Evolutionary conservation across 1,284 basidiomycete genomes (phyloP).

Genomic region (Xerocomus minutiporus): DNA sequence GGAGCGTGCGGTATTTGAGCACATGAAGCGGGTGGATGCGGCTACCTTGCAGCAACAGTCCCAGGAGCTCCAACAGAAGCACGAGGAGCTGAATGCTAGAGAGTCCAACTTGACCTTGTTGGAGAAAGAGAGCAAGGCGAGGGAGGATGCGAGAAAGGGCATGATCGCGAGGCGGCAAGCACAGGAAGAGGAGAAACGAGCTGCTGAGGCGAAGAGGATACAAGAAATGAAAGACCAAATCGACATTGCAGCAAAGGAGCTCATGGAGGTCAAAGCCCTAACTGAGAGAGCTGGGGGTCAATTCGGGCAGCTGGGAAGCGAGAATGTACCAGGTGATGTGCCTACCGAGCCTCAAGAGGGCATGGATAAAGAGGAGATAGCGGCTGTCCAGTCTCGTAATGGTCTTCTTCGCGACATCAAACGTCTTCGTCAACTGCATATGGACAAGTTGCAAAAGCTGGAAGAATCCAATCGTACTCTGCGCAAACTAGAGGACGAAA

Average conservation of each 20-base stretch:
- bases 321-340: slow-evolving; percentile 4
- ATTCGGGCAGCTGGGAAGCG: slow-evolving; percentile 1
- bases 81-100: slow-evolving; percentile 20
- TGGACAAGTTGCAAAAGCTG: slow-evolving; percentile 15
- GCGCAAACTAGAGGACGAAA: slow-evolving; percentile 18
- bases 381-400: slow-evolving; percentile 11
- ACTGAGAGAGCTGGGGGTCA: slow-evolving; percentile 3
- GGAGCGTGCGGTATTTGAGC: slow-evolving; percentile 20
- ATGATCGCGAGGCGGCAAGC: slow-evolving; percentile 21
- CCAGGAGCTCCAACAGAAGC: slow-evolving; percentile 14
- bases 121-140: slow-evolving; percentile 25
- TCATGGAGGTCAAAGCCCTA: slow-evolving; percentile 11
- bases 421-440: slow-evolving; percentile 17
- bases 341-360: slow-evolving; percentile 15
- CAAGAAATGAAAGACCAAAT: slow-evolving; percentile 22
- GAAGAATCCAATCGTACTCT: slow-evolving; percentile 16
- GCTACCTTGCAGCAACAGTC: slow-evolving; percentile 6
- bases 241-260: slow-evolving; percentile 17
- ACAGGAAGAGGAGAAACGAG: slow-evolving; percentile 24
- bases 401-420: slow-evolving; percentile 13
- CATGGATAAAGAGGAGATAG: slow-evolving; percentile 25
- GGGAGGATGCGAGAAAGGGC: slow-evolving; percentile 23
- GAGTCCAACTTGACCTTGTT: slow-evolving; percentile 16
- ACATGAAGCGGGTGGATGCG: slow-evolving; percentile 10
- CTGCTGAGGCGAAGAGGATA: slow-evolving; percentile 14